A percentile compares a stretch with the other conserved stretches of the same genome.
Conservation (phyloP, 441 rosid genomes). For the Syzygium syzygioides region DNA sequence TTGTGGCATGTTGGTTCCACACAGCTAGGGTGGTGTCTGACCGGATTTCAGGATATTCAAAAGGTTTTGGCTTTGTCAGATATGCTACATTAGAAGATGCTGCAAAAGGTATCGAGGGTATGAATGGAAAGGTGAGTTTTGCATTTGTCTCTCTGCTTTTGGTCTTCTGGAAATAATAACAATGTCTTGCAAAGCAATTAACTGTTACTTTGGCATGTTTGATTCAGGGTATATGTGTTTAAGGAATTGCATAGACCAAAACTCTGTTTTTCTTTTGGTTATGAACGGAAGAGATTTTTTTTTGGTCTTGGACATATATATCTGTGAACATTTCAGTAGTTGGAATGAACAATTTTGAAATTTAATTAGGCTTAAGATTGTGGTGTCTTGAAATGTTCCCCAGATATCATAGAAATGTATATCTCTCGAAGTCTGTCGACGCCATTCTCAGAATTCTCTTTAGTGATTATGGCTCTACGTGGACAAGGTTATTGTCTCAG, state of each 20-base stretch:
- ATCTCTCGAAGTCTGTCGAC: background rate
- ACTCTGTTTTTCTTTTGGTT: background rate
- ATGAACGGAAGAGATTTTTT: background rate
- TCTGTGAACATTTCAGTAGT: background rate
- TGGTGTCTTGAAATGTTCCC: background rate
- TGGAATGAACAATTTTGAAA: background rate
- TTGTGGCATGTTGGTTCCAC: background rate
- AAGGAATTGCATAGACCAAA: background rate
- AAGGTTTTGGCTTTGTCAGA: constrained; percentile 91
- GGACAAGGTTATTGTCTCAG: background rate
- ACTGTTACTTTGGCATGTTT: background rate
- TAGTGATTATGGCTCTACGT: background rate
- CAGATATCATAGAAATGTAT: background rate
- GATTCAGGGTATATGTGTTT: background rate
- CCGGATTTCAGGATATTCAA: constrained; percentile 74
- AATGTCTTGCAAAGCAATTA: background rate
- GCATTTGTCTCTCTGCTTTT: background rate
- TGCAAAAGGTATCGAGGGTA: constrained; percentile 67
- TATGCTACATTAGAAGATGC: constrained; percentile 75
- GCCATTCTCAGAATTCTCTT: background rate
- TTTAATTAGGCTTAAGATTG: background rate
- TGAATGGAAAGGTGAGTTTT: constrained; percentile 81
- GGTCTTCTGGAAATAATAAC: background rate
- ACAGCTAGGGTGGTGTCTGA: constrained; percentile 82
- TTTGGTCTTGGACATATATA: background rate